Evolutionary conservation across 805 yeast genomes (phyloP), one percentile per base, ranked within the genome.

Genomic region (Metschnikowia picachoensis): DNA sequence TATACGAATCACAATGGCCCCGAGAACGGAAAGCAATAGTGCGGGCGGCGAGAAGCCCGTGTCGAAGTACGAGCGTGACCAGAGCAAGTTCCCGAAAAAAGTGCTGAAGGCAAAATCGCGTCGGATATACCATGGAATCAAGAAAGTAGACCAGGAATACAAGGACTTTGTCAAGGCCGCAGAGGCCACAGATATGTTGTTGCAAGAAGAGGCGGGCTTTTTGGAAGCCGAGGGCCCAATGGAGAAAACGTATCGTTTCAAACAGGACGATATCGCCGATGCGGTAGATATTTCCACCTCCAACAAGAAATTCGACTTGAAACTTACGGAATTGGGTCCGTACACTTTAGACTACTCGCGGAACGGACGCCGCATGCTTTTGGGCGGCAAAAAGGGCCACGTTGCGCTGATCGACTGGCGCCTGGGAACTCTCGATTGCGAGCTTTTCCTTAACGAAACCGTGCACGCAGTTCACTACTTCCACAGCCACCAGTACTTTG

Each of bases 371-470:
- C 85, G 84, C 52, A 64, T 94, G 40, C 73, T 94, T 31, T 70
- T 94, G 17, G 94, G 91, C 10, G 99, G 99, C 15, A 75, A 76
- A 39, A 89, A 88, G 62, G 99, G 99, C 3, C 99, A 94, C 71
- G 81, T 94, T 42, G 98, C 99, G 0, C 80, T 94, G 2, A 84
- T 94, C 74, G 97, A 94, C 68, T 94, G 99, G 97, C 80, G 95
- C 61, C 79, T 82, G 34, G 98, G 98, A 12, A 74, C 72, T 34
- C 68, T 92, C 30, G 84, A 82, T 50, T 82, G 95, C 37, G 99
- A 94, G 64, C 65, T 94, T 44, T 80, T 87, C 60, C 70, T 94
- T 17, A 83, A 85, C 59, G 99, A 94, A 67, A 89, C 97, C 0
- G 88, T 91, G 10, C 79, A 87, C 59, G 94, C 91, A 2, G 97